Base-by-base conservation (phyloP, 1,139 yeast genomes). In the Yamadazyma trypodendri region DNA sequence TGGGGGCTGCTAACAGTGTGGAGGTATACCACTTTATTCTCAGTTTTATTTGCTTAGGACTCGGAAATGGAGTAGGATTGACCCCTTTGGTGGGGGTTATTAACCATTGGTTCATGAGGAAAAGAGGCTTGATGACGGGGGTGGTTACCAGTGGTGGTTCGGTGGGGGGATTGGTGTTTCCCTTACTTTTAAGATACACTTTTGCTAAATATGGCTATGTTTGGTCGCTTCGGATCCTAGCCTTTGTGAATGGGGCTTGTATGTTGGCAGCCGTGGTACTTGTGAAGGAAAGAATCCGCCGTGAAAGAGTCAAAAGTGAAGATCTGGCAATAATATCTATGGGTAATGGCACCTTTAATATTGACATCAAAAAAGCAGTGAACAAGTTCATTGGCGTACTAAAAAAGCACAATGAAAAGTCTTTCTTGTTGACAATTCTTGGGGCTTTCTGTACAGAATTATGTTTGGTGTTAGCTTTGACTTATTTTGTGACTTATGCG, bases 401-500 rank as follows among this genome's bases (percentile, higher is more conserved):
- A 14, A 36, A 32, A n/a, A 45, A 40, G 34, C 44, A 48, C 23
- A 40, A 24, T 28, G 63, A 60, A 42, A 40, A 29, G 22, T 50
- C 51, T 11, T 60, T 52, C 32, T 36, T 50, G 2, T 58, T 56
- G 24, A 50, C 63, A 15, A 57, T 61, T 1, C 49, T 45, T 2
- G 72, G 68, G 0, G 60, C 61, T 2, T 65, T 79, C 13, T 62
- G 75, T 36, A 65, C 77, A 13, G 90, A 83, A 51, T 65, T 79
- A 36, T 67, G 84, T 2, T 56, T 82, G 30, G 65, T 81, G 30
- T 61, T 76, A 30, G 63, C 76, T 2, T 53, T 72, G 38, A 77
- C 84, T 0, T 80, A 77, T 49, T 65, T 75, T 39, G 72, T 82
- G 0, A 72, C 81, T 2, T 79, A 76, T 52, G 78, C 80, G 0